Base-by-base conservation (phyloP, 108 stramenopile species). In the Bacterosira constricta region DNA sequence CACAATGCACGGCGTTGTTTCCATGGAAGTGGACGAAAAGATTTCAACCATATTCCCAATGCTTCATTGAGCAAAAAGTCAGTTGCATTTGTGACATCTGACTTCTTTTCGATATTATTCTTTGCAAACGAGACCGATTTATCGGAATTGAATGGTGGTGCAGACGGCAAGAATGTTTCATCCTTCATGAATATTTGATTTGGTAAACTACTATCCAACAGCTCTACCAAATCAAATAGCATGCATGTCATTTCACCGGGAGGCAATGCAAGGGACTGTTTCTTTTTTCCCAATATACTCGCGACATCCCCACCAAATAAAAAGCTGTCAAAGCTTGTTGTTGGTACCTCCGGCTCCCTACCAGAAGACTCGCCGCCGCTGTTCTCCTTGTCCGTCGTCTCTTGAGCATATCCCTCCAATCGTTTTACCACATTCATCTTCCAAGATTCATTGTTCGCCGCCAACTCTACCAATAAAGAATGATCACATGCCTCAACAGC, bases 371-470 rank as follows among this genome's bases (percentile, higher is more conserved):
- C 53, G 31, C 39, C 4, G 34, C 37, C 56, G 49, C 66, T 36
- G 25, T 60, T 67, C 34, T 58, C 71, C 37, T 63, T 77, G 49
- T 64, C 77, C 21, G 50, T 74, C 21, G 50, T 74, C 4, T 68
- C 62, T 32, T 34, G 26, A 1, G 53, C 82, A 46, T 49, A 82
- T 57, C 18, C 73, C 65, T 63, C 76, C 39, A 61, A 85, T 34
- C 29, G 83, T 73, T 66, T 85, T 68, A 94, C 10, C 15, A 94
- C 82, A 52, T 90, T 82, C 57, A 73, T 68, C 64, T 82, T 82
- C 93, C 93, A 94, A 55, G 85, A 73, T 17, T 82, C 80, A 71
- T 94, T 87, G 30, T 82, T 84, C 35, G 90, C 93, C 11, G 93
- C 93, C n/a, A 94, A 58, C 31, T 82, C 82, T 34, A 94, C 63